Base-by-base conservation (phyloP, 148 eudicot species). In the Nepenthes gracilis region DNA sequence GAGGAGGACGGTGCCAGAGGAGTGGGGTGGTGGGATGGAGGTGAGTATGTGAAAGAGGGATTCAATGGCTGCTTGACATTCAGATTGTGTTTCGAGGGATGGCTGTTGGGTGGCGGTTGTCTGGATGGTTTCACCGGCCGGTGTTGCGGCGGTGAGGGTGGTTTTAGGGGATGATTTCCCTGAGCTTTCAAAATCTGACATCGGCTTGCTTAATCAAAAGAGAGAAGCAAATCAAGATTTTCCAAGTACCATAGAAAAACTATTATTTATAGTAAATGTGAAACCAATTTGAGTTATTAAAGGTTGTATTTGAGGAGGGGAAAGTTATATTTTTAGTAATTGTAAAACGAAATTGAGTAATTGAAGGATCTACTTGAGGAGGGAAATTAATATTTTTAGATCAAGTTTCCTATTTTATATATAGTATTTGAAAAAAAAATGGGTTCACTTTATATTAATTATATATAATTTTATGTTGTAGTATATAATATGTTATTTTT, bases 11-110 rank as follows among this genome's bases (percentile, higher is more conserved):
- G 85, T 60, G 61, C 70, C n/a, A 36, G 80, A 35, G 51, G 23
- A 23, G 23, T 23, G 76, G 12, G 72, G 35, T 34, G 57, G 6
- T 0, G 76, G 83, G 77, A 72, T 40, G 48, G 67, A 47, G 2
- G 76, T 69, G 74, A 91, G 83, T 72, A 90, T 76, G 12, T 74
- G 1, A 43, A 81, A 74, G 49, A 91, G 81, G 33, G 86, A 38
- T 32, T 81, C 67, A 43, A 85, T 59, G 60, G 85, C 81, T 10
- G 69, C 9, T 72, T 81, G 78, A 12, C 70, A 79, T 67, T 80
- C 74, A 10, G 80, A 61, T 13, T 76, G 78, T 36, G 90, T 80
- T 32, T 77, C 71, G 8, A 74, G 56, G 33, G 33, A 62, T 67
- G 59, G 57, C 65, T 55, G 72, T 55, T 55, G 34, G 45, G 51